Base-by-base conservation (phyloP, 116 monocot genomes). In the Papilionanthe hybrid region DNA sequence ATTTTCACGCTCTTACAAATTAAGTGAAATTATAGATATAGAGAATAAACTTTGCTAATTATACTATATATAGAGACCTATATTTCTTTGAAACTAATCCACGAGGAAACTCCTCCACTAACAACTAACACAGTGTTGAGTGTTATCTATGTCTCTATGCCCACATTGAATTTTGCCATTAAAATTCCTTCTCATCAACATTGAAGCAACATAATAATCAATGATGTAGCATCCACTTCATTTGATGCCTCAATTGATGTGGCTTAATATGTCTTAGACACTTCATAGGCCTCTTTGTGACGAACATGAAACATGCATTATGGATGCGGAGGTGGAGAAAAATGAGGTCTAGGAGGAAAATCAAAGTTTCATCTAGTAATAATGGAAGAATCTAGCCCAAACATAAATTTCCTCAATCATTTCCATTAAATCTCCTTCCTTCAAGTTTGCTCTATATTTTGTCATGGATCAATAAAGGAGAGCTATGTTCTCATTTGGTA, bases 121-220 rank as follows among this genome's bases (percentile, higher is more conserved):
- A 72, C 91, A 91, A 94, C 30, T 88, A 83, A 86, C 89, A 89
- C 47, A 85, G 22, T 19, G 87, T 91, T 4, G 91, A 84, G 86
- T 89, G 77, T n/a, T 76, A 58, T 47, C 81, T 78, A 42, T 85
- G 81, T 42, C 89, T 84, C 79, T 88, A 86, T 32, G 88, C 86
- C 13, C 43, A 42, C 28, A 90, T 85, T 5, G 87, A n/a, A 30
- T 85, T 83, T 55, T 75, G 69, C 75, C 75, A 47, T 27, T 19
- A 49, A 48, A 28, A 13, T 75, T 27, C 49, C 85, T 19, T 72
- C 81, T 37, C 28, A 45, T 6, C 66, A 50, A 11, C 28, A 20
- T 27, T 27, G 32, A 19, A 27, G 56, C 55, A 41, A 42, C 72
- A 4, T 43, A 42, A 49, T 9, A 19, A 15, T 25, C 27, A 5